phyloP scores from a whole-genome alignment of 331 rosid species.

The Acacia pycnantha region DNA sequence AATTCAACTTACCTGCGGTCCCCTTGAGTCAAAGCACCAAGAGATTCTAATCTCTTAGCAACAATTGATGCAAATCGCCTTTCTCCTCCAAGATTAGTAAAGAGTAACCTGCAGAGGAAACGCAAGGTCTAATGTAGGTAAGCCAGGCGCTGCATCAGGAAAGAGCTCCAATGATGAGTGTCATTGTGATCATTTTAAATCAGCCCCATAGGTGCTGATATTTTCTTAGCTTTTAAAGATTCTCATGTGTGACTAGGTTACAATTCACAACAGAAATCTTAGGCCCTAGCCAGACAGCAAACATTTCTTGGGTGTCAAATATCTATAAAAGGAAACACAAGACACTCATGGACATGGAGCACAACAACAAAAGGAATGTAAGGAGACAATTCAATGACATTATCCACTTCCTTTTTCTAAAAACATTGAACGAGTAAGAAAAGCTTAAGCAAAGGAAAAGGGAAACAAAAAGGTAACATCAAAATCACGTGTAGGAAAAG shows the following conservation, averaged over 20 bases:
- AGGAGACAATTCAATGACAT: not conserved
- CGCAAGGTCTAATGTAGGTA: conserved; percentile 23
- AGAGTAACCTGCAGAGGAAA: conserved; percentile 73
- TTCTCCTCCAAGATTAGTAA: conserved; percentile 96
- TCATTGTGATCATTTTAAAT: not conserved
- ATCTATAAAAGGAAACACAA: not conserved
- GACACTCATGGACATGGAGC: not conserved
- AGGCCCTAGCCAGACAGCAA: not conserved
- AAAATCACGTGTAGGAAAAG: too few species aligned
- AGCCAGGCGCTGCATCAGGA: not conserved
- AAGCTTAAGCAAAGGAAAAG: not conserved
- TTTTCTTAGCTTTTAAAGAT: not conserved
- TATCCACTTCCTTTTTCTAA: not conserved
- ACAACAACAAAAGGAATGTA: not conserved
- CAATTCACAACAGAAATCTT: not conserved
- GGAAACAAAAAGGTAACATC: not conserved
- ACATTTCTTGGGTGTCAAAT: not conserved
- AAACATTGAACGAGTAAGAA: too few species aligned
- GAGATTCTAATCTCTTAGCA: conserved; percentile 96
- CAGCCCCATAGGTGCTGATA: not conserved
- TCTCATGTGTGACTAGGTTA: not conserved
- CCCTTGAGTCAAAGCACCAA: conserved; percentile 98
- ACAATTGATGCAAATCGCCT: conserved; percentile 98
- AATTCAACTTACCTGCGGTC: conserved; percentile 83
- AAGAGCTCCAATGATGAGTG: not conserved